phyloP scores from a whole-genome alignment of 2,329 filamentous ascomycete species.

The Aureobasidium leucospermi region DNA sequence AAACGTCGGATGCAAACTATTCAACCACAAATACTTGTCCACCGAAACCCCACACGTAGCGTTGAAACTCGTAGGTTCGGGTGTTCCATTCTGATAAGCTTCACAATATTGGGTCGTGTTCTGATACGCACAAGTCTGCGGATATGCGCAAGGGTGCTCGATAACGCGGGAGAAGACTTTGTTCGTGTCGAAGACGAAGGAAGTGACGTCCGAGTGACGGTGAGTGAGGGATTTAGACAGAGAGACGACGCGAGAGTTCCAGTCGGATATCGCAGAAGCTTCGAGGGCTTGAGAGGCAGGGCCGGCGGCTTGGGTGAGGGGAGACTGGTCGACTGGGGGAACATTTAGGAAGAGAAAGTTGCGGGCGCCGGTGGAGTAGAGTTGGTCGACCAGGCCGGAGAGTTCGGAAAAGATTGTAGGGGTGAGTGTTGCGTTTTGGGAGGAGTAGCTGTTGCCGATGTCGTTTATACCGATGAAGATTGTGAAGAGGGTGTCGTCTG shows the following conservation, averaged over 20 bases:
- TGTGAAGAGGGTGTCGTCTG: constrained; percentile 39
- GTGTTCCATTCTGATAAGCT: constrained; percentile 44
- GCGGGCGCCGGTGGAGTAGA: constrained; percentile 40
- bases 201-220: constrained; percentile 36
- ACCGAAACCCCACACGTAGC: constrained; percentile 47
- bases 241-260: constrained; percentile 41
- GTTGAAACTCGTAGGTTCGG: constrained; percentile 31
- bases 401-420: constrained; percentile 33
- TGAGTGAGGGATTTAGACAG: constrained; percentile 36
- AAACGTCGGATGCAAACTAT: constrained; percentile 57
- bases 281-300: constrained; percentile 26
- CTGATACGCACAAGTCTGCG: constrained; percentile 45
- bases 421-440: constrained; percentile 28
- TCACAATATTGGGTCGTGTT: constrained; percentile 51
- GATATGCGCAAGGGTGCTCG: constrained; percentile 43
- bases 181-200: constrained; percentile 49
- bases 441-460: constrained; percentile 43
- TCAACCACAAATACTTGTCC: constrained; percentile 60
- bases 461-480: constrained; percentile 53
- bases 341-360: constrained; percentile 45
- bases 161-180: constrained; percentile 46
- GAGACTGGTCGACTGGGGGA: constrained; percentile 46
- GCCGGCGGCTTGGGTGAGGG: constrained; percentile 38
- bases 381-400: constrained; percentile 28
- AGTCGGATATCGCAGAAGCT: constrained; percentile 40